Evolutionary conservation across 768 basidiomycete genomes (phyloP), one percentile per base, ranked within the genome.

Genomic region (Kockovaella imperatae): DNA sequence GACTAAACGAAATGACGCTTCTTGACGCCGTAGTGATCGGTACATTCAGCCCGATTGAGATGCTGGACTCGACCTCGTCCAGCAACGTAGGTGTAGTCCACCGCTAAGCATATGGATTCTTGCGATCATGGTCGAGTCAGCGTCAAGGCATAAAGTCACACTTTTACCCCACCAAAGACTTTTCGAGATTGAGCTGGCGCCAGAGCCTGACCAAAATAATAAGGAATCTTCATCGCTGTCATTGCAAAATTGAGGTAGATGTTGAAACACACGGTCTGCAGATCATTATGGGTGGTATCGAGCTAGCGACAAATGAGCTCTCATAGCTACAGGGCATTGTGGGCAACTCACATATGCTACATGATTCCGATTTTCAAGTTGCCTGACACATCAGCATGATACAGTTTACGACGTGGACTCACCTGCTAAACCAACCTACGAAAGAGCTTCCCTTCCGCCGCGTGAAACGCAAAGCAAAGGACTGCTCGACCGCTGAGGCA

Each of bases 201-300:
- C 3, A 41, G 31, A 36, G 5, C 29, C 25, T 21, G 35, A 18
- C 77, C 75, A 28, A 96, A 73, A 65, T 96, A 95, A 44, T 78
- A 77, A 50, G 87, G 81, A 77, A 88, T 84, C 73, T 87, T 93
- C 76, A 89, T 82, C 0, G 85, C 87, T 2, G 81, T 77, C 35
- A 95, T 69, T 25, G 86, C 70, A 63, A 90, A 84, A 60, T 83
- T 86, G 65, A 88, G 85, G 68, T 88, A 95, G 11, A 93, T 76
- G 69, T 96, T 99, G 45, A 80, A 67, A 68, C 85, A 79, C 8
- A 88, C 79, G 1, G 76, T 77, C 34, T 76, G 61, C 15, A 70
- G 56, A 6, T 78, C 72, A 67, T 91, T 95, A 52, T 93, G 75
- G 13, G 67, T 62, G 4, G 77, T 77, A 64, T 96, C 91, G 42